These are phyloP conservation scores for Coemansia sp. DNA, from an alignment of 192 early-diverging fungal species.

Conservation along the genomic window DNA sequence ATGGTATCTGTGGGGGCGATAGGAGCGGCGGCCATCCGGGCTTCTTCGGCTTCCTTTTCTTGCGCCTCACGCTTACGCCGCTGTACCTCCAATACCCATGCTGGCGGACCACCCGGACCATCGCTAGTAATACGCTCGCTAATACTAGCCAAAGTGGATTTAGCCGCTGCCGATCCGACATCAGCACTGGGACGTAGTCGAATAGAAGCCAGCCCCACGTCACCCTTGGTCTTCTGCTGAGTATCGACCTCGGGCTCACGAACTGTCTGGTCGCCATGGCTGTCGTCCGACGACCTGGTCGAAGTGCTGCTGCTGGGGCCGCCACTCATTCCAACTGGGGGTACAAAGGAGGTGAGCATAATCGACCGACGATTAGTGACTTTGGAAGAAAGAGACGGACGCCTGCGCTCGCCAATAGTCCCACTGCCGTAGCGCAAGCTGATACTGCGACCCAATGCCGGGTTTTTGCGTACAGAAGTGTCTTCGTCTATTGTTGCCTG, in stretches of 20 bases:
- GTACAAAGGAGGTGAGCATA: conserved; percentile 54
- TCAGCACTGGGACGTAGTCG: conserved; percentile 51
- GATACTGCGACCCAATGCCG: conserved; percentile 32
- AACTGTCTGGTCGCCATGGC: conserved; percentile 10
- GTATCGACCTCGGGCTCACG: background rate
- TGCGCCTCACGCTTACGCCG: conserved; percentile 43
- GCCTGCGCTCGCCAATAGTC: conserved; percentile 30
- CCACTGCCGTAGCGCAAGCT: conserved; percentile 35
- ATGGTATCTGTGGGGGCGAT: background rate
- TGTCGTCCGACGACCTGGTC: conserved; percentile 39
- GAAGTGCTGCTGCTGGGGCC: conserved; percentile 34
- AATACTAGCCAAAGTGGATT: conserved; percentile 44
- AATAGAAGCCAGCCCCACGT: conserved; percentile 29
- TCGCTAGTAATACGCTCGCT: conserved; percentile 25
- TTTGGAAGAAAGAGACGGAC: conserved; percentile 27
- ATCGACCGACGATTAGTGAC: conserved; percentile 44
- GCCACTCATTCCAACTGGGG: conserved; percentile 39
- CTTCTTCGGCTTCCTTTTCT: conserved; percentile 27
- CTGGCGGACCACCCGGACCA: conserved; percentile 15
- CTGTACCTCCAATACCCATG: conserved; percentile 56
- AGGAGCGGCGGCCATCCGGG: background rate
- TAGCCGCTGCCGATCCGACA: conserved; percentile 6
- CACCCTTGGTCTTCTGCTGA: background rate
- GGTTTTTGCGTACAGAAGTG: background rate
- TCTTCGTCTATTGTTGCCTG: background rate